Percentiles rank a stretch among this genome's conserved stretches.
These are phyloP conservation scores for Solanum ossicruentum DNA, from an alignment of 257 asterid genomes.

Conservation along the genomic window DNA sequence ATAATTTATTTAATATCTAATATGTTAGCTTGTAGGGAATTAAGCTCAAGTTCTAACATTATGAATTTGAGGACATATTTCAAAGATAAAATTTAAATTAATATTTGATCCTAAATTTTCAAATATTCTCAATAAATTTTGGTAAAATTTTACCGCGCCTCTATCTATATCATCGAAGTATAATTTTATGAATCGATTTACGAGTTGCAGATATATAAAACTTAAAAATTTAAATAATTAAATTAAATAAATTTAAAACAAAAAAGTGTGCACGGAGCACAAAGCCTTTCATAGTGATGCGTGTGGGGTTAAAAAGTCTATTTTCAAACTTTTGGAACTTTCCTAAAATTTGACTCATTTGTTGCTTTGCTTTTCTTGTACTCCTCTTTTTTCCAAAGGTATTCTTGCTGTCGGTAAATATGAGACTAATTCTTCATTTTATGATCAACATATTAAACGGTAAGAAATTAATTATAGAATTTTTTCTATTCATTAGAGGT, in stretches of 20 bases:
- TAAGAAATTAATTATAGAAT: rapidly evolving
- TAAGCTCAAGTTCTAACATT: no score
- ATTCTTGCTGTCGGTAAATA: no score
- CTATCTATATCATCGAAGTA: no score
- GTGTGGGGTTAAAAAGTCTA: slow-evolving; percentile 20
- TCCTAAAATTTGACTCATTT: background rate
- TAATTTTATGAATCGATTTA: background rate
- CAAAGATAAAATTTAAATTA: no score
- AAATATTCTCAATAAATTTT: no score
- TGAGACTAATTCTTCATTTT: no score
- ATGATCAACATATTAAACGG: rapidly evolving
- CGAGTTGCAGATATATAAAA: background rate
- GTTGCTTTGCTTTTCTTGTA: background rate
- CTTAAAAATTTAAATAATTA: background rate
- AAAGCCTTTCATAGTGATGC: slow-evolving; percentile 9
- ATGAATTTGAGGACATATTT: background rate
- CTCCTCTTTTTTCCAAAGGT: no score
- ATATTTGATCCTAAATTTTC: no score
- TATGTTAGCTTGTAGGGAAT: background rate
- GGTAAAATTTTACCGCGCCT: no score
- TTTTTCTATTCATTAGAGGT: no score
- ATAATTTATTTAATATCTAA: no score
- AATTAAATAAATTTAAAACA: background rate
- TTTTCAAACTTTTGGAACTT: slow-evolving; percentile 2
- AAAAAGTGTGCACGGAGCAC: slow-evolving; percentile 7